A percentile compares a stretch with the other conserved stretches of the same genome.
These are phyloP conservation scores for Cystobasidium slooffiae DNA, from an alignment of 1,284 basidiomycete species.

Conservation along the genomic window DNA sequence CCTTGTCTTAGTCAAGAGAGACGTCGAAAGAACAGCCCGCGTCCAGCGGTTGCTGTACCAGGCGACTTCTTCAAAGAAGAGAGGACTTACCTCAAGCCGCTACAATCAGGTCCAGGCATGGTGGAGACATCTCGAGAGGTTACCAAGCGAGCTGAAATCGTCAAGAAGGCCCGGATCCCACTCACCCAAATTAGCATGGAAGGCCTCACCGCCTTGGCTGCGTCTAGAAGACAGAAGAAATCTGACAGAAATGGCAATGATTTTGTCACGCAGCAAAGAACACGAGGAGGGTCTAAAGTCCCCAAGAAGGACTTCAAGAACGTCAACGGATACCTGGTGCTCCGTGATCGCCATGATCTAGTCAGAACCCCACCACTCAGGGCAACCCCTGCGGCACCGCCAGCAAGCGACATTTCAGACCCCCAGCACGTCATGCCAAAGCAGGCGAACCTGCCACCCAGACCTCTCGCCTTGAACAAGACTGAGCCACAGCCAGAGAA, in stretches of 20 bases:
- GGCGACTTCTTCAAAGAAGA: neutral
- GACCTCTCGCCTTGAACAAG: neutral
- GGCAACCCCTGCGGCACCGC: neutral
- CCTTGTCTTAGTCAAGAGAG: too few species aligned
- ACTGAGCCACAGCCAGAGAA: neutral
- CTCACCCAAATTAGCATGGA: slow-evolving; percentile 7
- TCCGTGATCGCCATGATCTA: slow-evolving; percentile 16
- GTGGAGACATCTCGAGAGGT: neutral
- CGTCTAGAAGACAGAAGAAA: slow-evolving; percentile 7
- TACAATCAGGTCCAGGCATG: neutral
- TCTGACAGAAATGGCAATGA: neutral
- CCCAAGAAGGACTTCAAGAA: slow-evolving; percentile 2
- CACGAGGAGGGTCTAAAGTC: neutral
- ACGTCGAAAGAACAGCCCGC: too few species aligned
- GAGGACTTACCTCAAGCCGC: neutral
- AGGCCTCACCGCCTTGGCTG: neutral
- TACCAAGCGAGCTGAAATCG: neutral
- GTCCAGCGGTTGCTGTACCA: neutral
- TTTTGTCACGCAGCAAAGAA: neutral
- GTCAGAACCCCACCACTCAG: neutral
- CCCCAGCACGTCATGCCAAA: neutral
- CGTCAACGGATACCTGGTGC: slow-evolving; percentile 18
- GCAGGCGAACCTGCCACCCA: too few species aligned
- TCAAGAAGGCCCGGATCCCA: neutral
- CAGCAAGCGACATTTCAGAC: neutral